Evolutionary conservation across 2,329 filamentous ascomycete genomes (phyloP).

Genomic region (Decorospora gaudefroyi): DNA sequence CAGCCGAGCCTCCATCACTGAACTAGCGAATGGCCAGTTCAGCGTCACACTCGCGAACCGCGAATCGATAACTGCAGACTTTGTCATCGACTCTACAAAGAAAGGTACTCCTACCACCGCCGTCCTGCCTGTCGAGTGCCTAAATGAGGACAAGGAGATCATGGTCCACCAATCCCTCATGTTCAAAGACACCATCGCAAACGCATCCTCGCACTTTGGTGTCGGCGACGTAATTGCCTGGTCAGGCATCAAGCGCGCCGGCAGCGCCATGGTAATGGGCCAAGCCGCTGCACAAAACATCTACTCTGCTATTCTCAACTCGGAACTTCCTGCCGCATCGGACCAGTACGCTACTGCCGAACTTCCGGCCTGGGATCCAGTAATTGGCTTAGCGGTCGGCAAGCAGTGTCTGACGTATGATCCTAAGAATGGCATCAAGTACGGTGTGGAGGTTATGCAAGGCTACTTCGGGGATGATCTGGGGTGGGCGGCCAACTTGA

Average conservation of each 20-base stretch:
- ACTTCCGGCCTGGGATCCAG: slow-evolving; percentile 49
- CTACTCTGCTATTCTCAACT: slow-evolving; percentile 44
- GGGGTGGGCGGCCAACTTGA: slow-evolving; percentile 51
- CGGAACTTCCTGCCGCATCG: slow-evolving; percentile 26
- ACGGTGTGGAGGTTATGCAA: slow-evolving; percentile 66
- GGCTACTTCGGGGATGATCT: slow-evolving; percentile 71
- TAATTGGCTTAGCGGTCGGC: slow-evolving; percentile 73
- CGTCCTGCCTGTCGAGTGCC: slow-evolving; percentile 62
- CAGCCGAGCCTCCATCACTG: slow-evolving; percentile 58
- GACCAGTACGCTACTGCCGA: slow-evolving; percentile 28
- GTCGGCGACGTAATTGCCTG: slow-evolving; percentile 71
- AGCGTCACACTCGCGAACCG: slow-evolving; percentile 55
- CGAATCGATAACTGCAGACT: slow-evolving; percentile 59
- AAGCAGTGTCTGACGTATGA: slow-evolving; percentile 69
- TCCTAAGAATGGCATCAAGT: slow-evolving; percentile 60
- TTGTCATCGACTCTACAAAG: slow-evolving; percentile 72
- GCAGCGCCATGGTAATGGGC: slow-evolving; percentile 75
- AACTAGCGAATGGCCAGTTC: slow-evolving; percentile 38
- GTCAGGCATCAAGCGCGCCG: slow-evolving; percentile 80
- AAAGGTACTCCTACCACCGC: slow-evolving; percentile 64
- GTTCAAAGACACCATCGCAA: slow-evolving; percentile 60
- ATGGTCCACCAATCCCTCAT: slow-evolving; percentile 61
- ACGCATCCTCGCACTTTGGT: slow-evolving; percentile 66
- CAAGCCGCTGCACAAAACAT: slow-evolving; percentile 66
- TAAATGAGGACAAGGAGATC: slow-evolving; percentile 69